Conservation (phyloP, 768 basidiomycete genomes). For the Lentinula aciculospora region DNA sequence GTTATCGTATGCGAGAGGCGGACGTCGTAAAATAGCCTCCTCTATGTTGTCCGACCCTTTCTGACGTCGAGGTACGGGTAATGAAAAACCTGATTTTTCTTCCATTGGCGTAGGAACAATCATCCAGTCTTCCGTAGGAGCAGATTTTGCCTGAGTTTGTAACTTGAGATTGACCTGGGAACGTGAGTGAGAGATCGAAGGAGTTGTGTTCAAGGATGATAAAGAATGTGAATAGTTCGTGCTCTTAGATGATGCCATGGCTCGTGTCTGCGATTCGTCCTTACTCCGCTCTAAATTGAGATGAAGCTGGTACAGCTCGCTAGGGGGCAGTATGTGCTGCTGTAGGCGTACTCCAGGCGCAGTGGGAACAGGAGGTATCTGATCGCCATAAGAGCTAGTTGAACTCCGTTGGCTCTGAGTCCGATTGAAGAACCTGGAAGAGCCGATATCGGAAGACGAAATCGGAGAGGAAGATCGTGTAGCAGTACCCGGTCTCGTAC, state of each 20-base stretch:
- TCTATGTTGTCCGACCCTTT: conserved; percentile 1
- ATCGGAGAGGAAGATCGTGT: conserved; percentile 60
- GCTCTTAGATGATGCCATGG: background rate
- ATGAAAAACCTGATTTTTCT: conserved; percentile 23
- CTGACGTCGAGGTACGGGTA: conserved; percentile 34
- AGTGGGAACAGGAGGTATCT: conserved; percentile 9
- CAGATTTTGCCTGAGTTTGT: background rate
- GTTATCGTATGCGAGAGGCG: background rate
- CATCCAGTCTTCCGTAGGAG: conserved; percentile 24
- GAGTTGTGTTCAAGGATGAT: background rate
- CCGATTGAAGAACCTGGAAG: conserved; percentile 44
- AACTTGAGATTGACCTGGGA: background rate
- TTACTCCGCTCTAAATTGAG: conserved; percentile 14
- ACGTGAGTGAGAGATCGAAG: background rate
- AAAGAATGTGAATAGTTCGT: background rate
- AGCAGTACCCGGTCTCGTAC: conserved; percentile 36
- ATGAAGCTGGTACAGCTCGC: conserved; percentile 42
- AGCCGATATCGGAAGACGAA: conserved; percentile 53
- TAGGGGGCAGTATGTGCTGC: conserved; percentile 52
- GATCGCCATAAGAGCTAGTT: conserved; percentile 42
- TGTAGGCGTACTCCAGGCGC: background rate
- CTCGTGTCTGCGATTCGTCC: background rate
- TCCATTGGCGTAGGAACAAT: conserved; percentile 27
- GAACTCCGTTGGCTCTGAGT: conserved; percentile 44
- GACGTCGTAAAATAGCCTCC: background rate